phyloP scores from a whole-genome alignment of 176 grass and related monocot species.

The Triticum aestivum region DNA sequence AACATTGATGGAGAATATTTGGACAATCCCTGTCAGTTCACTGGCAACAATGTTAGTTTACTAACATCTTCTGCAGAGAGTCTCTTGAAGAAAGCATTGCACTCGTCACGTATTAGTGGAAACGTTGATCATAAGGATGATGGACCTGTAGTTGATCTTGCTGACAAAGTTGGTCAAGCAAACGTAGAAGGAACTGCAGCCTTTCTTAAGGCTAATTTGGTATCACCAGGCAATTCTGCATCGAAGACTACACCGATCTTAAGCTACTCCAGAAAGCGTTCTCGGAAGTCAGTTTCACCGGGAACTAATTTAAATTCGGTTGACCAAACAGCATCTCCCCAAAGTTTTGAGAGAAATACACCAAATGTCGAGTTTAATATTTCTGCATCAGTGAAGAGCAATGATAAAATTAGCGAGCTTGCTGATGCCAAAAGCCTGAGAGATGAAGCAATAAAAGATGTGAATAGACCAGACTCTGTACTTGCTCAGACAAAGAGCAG shows the following conservation, averaged over 20 bases:
- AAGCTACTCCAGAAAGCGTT: constrained; percentile 50
- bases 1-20: constrained; percentile 9
- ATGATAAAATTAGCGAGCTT: constrained; percentile 16
- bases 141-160: constrained; percentile 20
- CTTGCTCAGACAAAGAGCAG: constrained; percentile 49
- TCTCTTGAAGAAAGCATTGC: constrained; percentile 23
- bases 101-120: not conserved
- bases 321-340: constrained; percentile 15
- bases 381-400: constrained; percentile 3
- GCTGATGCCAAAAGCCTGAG: constrained; percentile 19
- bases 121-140: constrained; percentile 27
- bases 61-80: constrained; percentile 34
- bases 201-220: constrained; percentile 11
- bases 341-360: constrained; percentile 22
- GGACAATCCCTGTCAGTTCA: constrained; percentile 19
- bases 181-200: constrained; percentile 17
- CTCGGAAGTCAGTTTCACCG: constrained; percentile 43
- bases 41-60: constrained; percentile 25
- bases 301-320: constrained; percentile 39
- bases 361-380: constrained; percentile 22
- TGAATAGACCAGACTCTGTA: constrained; percentile 11
- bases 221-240: constrained; percentile 13
- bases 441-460: constrained; percentile 23
- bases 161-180: constrained; percentile 12
- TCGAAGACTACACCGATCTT: constrained; percentile 11